phyloP scores from a whole-genome alignment of 306 rosid species.

The Cucumis cinereus region DNA sequence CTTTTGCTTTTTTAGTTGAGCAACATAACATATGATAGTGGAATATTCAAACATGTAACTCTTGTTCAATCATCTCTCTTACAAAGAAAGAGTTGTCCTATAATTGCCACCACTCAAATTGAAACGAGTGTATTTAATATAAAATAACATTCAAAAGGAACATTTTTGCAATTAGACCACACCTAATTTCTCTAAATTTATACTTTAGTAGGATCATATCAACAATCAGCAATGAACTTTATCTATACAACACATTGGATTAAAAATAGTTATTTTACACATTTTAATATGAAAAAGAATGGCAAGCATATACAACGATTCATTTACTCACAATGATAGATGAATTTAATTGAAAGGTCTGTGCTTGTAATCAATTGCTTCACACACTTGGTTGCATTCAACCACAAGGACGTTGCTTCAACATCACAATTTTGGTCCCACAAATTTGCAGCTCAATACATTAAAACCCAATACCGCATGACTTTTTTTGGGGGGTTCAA shows the following conservation, averaged over 20 bases:
- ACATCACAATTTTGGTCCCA: constrained; percentile 1
- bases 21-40: too few species aligned
- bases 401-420: constrained; percentile 2
- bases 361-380: neutral
- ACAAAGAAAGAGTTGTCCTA: too few species aligned
- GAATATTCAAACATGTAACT: too few species aligned
- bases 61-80: too few species aligned
- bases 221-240: neutral
- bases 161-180: neutral
- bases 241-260: neutral
- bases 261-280: neutral
- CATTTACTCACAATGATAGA: neutral
- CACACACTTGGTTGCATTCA: neutral
- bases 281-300: neutral
- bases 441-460: neutral
- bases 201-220: neutral
- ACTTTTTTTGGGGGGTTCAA: neutral
- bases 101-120: neutral
- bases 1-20: too few species aligned
- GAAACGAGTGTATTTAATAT: neutral
- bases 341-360: neutral
- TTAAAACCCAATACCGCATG: neutral
- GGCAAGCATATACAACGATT: neutral
- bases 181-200: neutral
- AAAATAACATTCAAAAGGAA: neutral